Evolutionary conservation across 2,329 filamentous ascomycete species (phyloP), one percentile per base, ranked within the genome.

Genomic region (Immersiporthe knoxdaviesiana): DNA sequence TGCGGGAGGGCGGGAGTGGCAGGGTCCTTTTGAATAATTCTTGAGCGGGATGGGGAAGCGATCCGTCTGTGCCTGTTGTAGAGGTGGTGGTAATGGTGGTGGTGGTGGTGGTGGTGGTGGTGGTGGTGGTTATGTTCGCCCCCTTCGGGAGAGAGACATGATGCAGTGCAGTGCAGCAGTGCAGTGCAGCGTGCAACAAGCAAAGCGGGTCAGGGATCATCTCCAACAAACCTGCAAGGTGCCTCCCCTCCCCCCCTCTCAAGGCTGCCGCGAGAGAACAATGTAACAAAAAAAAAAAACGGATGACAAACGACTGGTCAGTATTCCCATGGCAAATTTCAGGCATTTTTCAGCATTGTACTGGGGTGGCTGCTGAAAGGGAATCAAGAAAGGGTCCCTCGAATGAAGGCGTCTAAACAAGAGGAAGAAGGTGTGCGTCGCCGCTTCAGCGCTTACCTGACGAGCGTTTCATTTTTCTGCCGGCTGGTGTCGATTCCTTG

Each of bases 391-490:
- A 47, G 44, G 44, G 44, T n/a, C n/a, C n/a, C 24, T 52, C 50
- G 24, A 59, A 30, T 37, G 18, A 32, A 21, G 56, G 56, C 56
- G 56, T n/a, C 56, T 59, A 59, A 59, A 12, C 35, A 35, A 35
- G 35, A 32, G 8, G 14, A 21, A 21, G 56, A n/a, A n/a, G n/a
- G n/a, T n/a, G 16, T 59, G 30, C 56, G 27, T 56, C 32, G 30
- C 32, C 32, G 30, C 32, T 63, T 47, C 60, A 47, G 37, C 60
- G 39, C 24, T 63, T 44, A 62, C 59, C 59, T 44, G 39, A 63
- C 39, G 37, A 47, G 60, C 60, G 60, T 63, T 63, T 63, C 60
- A 63, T 63, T 63, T 63, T 63, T 30, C 60, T 47, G 60, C 60
- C 59, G 59, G 39, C 59, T 61, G 59, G 59, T 24, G 37, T 61